Conservation (phyloP, 148 eudicot species). For the Rhododendron kiyosumense region DNA sequence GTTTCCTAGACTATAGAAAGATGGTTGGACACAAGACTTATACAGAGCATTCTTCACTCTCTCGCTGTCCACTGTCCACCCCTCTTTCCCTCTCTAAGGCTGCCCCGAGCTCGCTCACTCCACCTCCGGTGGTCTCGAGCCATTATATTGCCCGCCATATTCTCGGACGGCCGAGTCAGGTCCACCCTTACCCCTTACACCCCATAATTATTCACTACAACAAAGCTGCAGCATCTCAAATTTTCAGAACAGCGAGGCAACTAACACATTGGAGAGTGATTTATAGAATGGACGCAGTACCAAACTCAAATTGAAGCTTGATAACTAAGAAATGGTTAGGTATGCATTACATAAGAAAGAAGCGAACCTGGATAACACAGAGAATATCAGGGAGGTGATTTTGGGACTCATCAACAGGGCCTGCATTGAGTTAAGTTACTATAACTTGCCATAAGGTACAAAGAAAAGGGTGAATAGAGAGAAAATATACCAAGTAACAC, state of each 20-base stretch:
- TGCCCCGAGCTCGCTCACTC: background rate
- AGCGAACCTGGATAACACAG: slow-evolving; percentile 85
- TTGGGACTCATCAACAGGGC: slow-evolving; percentile 91
- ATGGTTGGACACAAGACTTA: background rate
- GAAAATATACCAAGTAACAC: slow-evolving; percentile 74
- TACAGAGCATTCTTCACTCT: background rate
- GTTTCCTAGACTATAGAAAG: background rate
- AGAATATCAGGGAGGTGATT: slow-evolving; percentile 94
- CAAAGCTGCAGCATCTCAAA: slow-evolving; percentile 8
- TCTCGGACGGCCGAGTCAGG: background rate
- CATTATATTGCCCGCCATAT: background rate
- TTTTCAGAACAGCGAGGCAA: background rate
- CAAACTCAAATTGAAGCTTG: background rate
- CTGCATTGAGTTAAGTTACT: slow-evolving; percentile 32
- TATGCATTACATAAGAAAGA: background rate
- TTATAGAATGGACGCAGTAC: background rate
- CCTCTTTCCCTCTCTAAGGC: background rate
- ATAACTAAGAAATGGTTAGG: background rate
- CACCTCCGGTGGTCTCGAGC: background rate
- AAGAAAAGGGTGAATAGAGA: background rate
- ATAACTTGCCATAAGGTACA: background rate
- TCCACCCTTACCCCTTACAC: background rate
- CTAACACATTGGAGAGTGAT: background rate
- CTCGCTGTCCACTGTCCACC: background rate
- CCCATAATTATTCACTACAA: background rate